Base-by-base conservation (phyloP, 495 filamentous ascomycete species). In the Niebla homalea region DNA sequence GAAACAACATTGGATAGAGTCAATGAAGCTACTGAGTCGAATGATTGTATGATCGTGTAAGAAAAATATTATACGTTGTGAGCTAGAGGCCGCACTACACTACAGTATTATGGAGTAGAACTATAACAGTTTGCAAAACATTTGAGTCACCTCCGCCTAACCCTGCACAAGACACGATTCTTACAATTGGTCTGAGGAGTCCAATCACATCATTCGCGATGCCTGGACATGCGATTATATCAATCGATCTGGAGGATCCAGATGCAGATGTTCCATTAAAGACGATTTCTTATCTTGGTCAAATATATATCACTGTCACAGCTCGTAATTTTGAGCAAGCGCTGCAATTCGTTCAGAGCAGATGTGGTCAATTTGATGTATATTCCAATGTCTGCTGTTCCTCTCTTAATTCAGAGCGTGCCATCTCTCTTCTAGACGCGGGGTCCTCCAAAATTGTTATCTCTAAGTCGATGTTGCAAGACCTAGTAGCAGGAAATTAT, bases 381-480 rank as follows among this genome's bases (percentile, higher is more conserved):
- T 89, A 79, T 60, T 78, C 93, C 54, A 84, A 96, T 55, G 88
- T 79, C 49, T 83, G 85, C 19, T 83, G 85, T 18, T 66, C 70
- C 22, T 75, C 97, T 47, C 56, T 74, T 50, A 78, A 77, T 22
- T 63, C 68, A 41, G 79, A 84, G 36, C 85, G 94, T 54, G 67
- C 95, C 18, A 67, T 89, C 45, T 74, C 84, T 46, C 73, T 97
- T 25, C 76, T 98, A 46, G 83, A 98, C 61, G 77, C 80, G 54
- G 92, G 93, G 46, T 87, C 87, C n/a, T 75, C 79, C 37, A 92
- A 83, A 64, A 81, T 94, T 41, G 89, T 97, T 63, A 81, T 94
- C 43, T 71, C 75, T 46, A 71, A 80, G 43, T 73, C 83, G 41
- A 81, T 86, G 67, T 68, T 83, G 55, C 64, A 70, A 40, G 52